Base-by-base conservation (phyloP, 768 basidiomycete genomes). In the Termitomyces titanicus region DNA sequence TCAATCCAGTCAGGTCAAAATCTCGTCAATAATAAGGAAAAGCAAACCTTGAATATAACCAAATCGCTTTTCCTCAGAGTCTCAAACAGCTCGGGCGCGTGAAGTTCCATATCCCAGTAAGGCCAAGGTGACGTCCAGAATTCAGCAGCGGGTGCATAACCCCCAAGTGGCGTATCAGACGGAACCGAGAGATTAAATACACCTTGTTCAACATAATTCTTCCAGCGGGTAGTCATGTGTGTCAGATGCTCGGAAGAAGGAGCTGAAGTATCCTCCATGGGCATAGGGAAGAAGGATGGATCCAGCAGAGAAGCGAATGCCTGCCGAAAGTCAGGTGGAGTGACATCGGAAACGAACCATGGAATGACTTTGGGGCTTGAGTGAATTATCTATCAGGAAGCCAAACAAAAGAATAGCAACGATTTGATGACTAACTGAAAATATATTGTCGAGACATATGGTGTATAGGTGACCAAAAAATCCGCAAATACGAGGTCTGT, bases 331-430 rank as follows among this genome's bases (percentile, higher is more conserved):
- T 99, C 96, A 24, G 78, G 73, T 1, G 96, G 94, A 4, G 91
- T 89, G 25, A 95, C 94, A 67, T 97, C 93, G 11, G 91, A 94
- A 44, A 98, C 95, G 66, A 98, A 99, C 94, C 96, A 99, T 0
- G 95, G 95, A 49, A 98, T 89, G 9, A 89, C 74, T 69, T 99
- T 98, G 0, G 94, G 92, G 72, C 94, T 96, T 57, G 29, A 35
- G 15, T 3, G 47, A 43, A 38, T 50, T 17, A 39, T 45, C 55
- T 11, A 60, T n/a, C 15, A 22, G 37, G 13, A 15, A 56, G 33
- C 51, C 9, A n/a, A n/a, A n/a, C 12, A 54, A 2, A 34, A 24
- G 42, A 3, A 53, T 37, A 25, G 27, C 34, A 37, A 31, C 55
- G 20, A 35, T 24, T 17, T 45, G 8, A 29, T 12, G 22, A 78